Base-by-base conservation (phyloP, 345 rosid genomes). In the Limnanthes douglasii region DNA sequence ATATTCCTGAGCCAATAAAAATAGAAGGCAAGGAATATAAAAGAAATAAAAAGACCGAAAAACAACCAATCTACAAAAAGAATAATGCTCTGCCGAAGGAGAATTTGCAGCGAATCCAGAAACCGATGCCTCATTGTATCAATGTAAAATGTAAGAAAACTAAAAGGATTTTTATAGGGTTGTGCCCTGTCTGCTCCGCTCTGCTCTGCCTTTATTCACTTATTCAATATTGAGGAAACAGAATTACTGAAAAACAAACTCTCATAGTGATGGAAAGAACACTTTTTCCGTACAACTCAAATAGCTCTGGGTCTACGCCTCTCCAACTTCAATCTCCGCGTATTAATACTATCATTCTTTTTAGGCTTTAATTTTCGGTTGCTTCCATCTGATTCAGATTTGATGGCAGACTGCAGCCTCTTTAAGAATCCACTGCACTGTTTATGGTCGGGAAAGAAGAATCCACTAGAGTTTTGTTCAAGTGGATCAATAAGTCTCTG, bases 371-470 rank as follows among this genome's bases (percentile, higher is more conserved):
- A 19, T 16, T 53, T 49, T 22, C 66, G 54, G 36, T 72, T 83
- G 2, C 60, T 42, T n/a, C n/a, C 4, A 41, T 76, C 86, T 27
- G 41, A 47, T 63, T 83, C 84, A 3, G 71, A 59, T 13, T 57
- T 69, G 8, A 88, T 65, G 2, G 60, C 62, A 4, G 64, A 54
- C 52, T 76, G 90, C 62, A 88, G 49, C 70, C 73, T 53, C 68
- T 61, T 75, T 21, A 86, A 56, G 43, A 72, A 73, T 34, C 74
- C 78, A 2, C 56, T 53, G 54, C 93, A 86, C 57, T 67, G 82
- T 41, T 43, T 50, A 44, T 82, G 85, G 21, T 51, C 56, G 4
- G 33, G 37, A n/a, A n/a, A n/a, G n/a, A n/a, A n/a, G 31, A 47
- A 6, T 9, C 29, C 56, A 8, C 37, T 23, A 12, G 57, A 50